Percentiles rank a stretch among this genome's conserved stretches.
phyloP scores from a whole-genome alignment of 495 filamentous ascomycete species.

The Evernia prunastri region DNA sequence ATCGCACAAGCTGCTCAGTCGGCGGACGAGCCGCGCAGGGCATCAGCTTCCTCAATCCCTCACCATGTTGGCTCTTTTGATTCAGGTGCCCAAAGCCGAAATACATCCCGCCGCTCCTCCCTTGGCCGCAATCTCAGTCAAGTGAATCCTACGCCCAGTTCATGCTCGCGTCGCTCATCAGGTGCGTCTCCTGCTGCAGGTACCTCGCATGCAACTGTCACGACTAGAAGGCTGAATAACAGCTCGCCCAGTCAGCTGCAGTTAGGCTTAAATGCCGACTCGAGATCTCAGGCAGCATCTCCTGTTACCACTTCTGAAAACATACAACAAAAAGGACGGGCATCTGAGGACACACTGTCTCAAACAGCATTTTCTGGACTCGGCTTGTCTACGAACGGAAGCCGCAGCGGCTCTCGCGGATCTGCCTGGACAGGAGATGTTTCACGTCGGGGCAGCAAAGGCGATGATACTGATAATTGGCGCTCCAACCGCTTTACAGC shows the following conservation, averaged over 20 bases:
- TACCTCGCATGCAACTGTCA: slow-evolving; percentile 11
- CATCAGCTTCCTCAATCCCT: slow-evolving; percentile 15
- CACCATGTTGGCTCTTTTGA: slow-evolving; percentile 16
- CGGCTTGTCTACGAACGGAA: neutral
- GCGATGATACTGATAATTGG: slow-evolving; percentile 19
- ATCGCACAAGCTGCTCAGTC: slow-evolving; percentile 10
- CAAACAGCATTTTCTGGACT: slow-evolving; percentile 16
- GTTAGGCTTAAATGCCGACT: slow-evolving; percentile 21
- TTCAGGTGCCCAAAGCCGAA: slow-evolving; percentile 1
- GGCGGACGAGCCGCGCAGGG: slow-evolving; percentile 19
- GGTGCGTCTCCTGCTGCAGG: slow-evolving; percentile 25
- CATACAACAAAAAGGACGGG: slow-evolving; percentile 20
- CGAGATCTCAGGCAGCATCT: slow-evolving; percentile 13
- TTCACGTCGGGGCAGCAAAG: slow-evolving; percentile 23
- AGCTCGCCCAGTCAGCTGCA: slow-evolving; percentile 30
- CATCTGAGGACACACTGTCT: slow-evolving; percentile 27
- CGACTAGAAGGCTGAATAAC: slow-evolving; percentile 26
- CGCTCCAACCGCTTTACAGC: slow-evolving; percentile 11
- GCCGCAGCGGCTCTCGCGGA: slow-evolving; percentile 15
- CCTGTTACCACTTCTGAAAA: slow-evolving; percentile 21
- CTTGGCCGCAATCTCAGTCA: slow-evolving; percentile 18
- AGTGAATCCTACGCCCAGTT: slow-evolving; percentile 14
- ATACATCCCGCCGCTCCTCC: slow-evolving; percentile 25
- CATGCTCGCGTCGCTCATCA: slow-evolving; percentile 29
- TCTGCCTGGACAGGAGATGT: slow-evolving; percentile 17